Base-by-base conservation (phyloP, 1,139 yeast genomes). In the Blastobotrys apis region DNA sequence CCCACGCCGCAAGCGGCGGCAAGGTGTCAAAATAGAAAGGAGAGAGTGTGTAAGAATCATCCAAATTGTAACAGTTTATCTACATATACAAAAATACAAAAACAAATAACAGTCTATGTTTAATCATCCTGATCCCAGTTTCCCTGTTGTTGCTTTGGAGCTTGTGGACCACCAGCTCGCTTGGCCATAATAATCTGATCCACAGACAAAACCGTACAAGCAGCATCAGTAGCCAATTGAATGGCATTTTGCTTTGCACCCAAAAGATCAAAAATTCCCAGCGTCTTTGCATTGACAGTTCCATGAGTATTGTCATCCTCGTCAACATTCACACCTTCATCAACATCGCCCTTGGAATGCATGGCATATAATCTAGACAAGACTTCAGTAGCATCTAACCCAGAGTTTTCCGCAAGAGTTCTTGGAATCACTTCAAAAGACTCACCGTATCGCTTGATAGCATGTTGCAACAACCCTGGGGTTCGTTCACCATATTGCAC, bases 81-180 rank as follows among this genome's bases (percentile, higher is more conserved):
- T n/a, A n/a, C n/a, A n/a, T n/a, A n/a, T n/a, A n/a, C n/a, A n/a
- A n/a, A n/a, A n/a, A n/a, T n/a, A n/a, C n/a, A n/a, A n/a, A n/a
- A n/a, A n/a, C n/a, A n/a, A n/a, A n/a, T n/a, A n/a, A n/a, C n/a
- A n/a, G n/a, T 5, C 27, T 12, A 20, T 13, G 19, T 9, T 56
- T 71, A 87, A 68, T 88, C 96, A 49, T 78, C 97, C 68, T 84
- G 95, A 64, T 90, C 98, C 98, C 98, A 90, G 71, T 90, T 90
- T 48, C 96, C 96, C 37, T 94, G 92, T 64, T 83, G 80, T 62
- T 85, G 95, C 57, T 80, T 75, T 43, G 97, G 96, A 75, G 88
- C 80, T 38, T 75, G 84, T 37, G 98, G 98, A 22, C 98, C 98
- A 54, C 98, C 98, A 1, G 96, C 95, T 61, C 94, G 79, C 75